These are phyloP conservation scores for Cyclospora cayetanensis DNA, from an alignment of 169 alveolate species.

Conservation along the genomic window DNA sequence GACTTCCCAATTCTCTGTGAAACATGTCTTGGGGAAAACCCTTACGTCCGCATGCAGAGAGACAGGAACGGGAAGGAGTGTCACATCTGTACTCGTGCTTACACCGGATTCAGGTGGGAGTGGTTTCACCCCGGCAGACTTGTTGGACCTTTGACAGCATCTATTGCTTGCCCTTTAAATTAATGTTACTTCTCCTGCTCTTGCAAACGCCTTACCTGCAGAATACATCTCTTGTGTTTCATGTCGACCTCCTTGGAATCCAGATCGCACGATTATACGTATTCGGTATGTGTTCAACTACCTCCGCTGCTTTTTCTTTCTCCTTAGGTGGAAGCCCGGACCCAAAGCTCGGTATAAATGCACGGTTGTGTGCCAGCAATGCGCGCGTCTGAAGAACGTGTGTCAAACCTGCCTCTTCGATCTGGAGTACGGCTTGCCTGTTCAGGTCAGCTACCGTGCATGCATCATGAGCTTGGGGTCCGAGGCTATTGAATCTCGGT, in stretches of 20 bases:
- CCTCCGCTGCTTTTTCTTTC: background rate
- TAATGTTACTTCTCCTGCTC: background rate
- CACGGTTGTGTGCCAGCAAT: constrained; percentile 97
- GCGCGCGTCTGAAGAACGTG: constrained; percentile 98
- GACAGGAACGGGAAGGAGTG: constrained; percentile 96
- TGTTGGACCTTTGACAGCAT: background rate
- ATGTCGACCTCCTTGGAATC: background rate
- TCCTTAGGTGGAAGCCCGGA: constrained; percentile 96
- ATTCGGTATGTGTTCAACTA: background rate
- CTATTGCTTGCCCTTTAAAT: background rate
- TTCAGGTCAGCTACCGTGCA: constrained; percentile 87
- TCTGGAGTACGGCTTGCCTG: constrained; percentile 97
- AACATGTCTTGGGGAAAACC: constrained; percentile 98
- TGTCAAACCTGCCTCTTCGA: constrained; percentile 98
- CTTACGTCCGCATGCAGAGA: constrained; percentile 96
- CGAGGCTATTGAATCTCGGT: background rate
- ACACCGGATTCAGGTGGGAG: constrained; percentile 90
- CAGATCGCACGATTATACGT: background rate
- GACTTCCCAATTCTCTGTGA: constrained; percentile 98
- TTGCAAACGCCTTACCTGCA: background rate
- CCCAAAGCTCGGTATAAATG: constrained; percentile 93
- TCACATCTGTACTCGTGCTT: constrained; percentile 97
- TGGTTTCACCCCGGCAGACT: background rate
- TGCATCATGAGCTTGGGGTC: background rate
- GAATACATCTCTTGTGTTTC: background rate